Evolutionary conservation across 2,329 filamentous ascomycete genomes (phyloP).

Genomic region (Epichloe glyceriae): DNA sequence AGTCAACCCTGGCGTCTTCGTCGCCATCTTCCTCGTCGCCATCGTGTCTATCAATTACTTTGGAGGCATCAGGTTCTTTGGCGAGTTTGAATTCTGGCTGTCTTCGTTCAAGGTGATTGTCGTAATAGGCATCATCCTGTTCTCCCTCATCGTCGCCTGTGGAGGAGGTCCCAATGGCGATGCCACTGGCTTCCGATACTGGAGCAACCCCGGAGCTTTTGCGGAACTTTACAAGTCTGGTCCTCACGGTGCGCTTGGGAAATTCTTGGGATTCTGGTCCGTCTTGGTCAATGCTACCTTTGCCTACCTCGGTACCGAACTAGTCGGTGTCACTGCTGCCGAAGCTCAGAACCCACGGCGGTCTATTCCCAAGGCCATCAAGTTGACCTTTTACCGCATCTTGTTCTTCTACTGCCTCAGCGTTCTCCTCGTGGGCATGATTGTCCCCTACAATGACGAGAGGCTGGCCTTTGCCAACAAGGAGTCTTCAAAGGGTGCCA

Average conservation of each 20-base stretch:
- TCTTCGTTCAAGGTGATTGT: conserved; percentile 56
- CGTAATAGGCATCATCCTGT: conserved; percentile 52
- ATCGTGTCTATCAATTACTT: conserved; percentile 54
- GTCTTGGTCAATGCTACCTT: conserved; percentile 67
- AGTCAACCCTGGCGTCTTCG: conserved; percentile 69
- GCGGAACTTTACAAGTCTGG: conserved; percentile 15
- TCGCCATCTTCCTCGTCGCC: conserved; percentile 52
- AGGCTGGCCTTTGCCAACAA: conserved; percentile 46
- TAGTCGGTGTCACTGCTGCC: conserved; percentile 66
- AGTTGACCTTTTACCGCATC: conserved; percentile 71
- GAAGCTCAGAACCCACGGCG: conserved; percentile 69
- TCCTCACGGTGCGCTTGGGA: conserved; percentile 22
- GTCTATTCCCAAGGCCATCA: conserved; percentile 66
- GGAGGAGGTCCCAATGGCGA: conserved; percentile 53
- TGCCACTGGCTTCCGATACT: conserved; percentile 53
- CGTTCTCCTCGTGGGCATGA: conserved; percentile 63
- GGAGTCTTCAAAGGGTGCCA: conserved; percentile 9
- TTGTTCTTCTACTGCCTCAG: conserved; percentile 66
- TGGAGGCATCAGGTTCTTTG: conserved; percentile 51
- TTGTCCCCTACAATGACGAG: conserved; percentile 56
- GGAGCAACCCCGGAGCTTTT: conserved; percentile 43
- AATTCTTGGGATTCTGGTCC: conserved; percentile 53
- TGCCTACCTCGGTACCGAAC: conserved; percentile 64
- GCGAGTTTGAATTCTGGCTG: conserved; percentile 51
- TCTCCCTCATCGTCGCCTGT: conserved; percentile 48